Base-by-base conservation (phyloP, 2,329 filamentous ascomycete genomes). In the Xylaria sp. region DNA sequence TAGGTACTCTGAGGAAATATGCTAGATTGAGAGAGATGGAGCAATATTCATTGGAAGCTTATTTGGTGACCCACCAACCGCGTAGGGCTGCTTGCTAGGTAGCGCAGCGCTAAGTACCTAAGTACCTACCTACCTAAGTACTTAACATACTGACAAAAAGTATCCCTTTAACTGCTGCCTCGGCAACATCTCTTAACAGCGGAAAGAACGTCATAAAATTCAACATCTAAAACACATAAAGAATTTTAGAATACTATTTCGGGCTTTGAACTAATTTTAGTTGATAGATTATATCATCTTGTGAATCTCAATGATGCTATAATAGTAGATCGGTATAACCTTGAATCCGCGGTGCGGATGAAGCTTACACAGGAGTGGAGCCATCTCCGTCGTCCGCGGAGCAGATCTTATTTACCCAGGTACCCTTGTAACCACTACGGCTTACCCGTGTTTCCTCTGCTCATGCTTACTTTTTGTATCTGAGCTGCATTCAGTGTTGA, bases 331-430 rank as follows among this genome's bases (percentile, higher is more conserved):
- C n/a, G 20, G 20, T 46, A 44, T n/a, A 44, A n/a, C 15, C 17
- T 44, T 44, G 20, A 44, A 44, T 44, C 40, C 40, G 40, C 38
- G 15, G 13, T 5, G 40, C 40, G 13, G 13, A 6, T 42, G 6
- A n/a, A 42, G 15, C 3, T 28, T 28, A 17, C 17, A 6, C 40
- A n/a, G 6, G 40, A n/a, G 40, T 44, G 40, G 40, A 6, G 15
- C 40, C 38, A 65, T 65, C 44, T 65, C 63, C 56, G 56, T 46
- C 54, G 46, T 65, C 63, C 63, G 48, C 38, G 56, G 57, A 59
- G 20, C 28, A 26, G 17, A 9, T 49, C 46, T 36, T 36, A 36
- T 10, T 23, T 36, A 36, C 33, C 10, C 9, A 7, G 31, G 31
- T 33, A 36, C 20, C 44, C 44, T 11, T 23, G n/a, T 48, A 23